Evolutionary conservation across 306 rosid species (phyloP).

Genomic region (Vigna reflexopilosa): DNA sequence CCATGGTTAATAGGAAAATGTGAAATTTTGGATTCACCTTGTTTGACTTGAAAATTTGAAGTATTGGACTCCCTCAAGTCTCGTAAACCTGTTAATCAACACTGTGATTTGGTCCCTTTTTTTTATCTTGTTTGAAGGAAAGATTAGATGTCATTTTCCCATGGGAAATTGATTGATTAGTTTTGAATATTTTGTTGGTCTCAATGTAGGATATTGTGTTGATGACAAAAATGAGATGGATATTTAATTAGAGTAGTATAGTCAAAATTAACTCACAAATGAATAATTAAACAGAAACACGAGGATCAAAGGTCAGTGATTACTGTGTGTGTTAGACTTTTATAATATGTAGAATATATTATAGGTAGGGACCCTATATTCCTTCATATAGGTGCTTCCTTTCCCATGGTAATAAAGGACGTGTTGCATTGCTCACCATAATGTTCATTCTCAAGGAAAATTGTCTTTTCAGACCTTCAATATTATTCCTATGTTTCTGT

Average conservation of each 20-base stretch:
- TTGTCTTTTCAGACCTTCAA: not conserved
- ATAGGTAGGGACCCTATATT: slow-evolving; percentile 15
- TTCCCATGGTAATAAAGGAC: slow-evolving; percentile 9
- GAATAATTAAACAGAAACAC: slow-evolving; percentile 21
- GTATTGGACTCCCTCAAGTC: not conserved
- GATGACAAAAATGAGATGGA: slow-evolving; percentile 24
- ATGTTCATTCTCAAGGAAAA: not conserved
- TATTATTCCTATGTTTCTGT: not conserved
- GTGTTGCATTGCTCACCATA: slow-evolving; percentile 30
- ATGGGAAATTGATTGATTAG: slow-evolving; percentile 26
- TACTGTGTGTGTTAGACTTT: slow-evolving; percentile 10
- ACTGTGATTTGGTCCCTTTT: slow-evolving; percentile 19
- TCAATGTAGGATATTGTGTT: slow-evolving; percentile 34
- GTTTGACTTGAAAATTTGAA: slow-evolving; percentile 52
- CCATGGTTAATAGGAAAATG: not conserved
- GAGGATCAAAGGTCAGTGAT: not conserved
- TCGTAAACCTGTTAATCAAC: slow-evolving; percentile 26
- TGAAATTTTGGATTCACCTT: slow-evolving; percentile 46
- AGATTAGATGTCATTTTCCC: slow-evolving; percentile 40
- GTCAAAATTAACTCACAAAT: slow-evolving; percentile 4
- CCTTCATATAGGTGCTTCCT: slow-evolving; percentile 20
- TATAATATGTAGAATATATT: not conserved
- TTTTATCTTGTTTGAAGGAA: slow-evolving; percentile 21
- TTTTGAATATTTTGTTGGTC: slow-evolving; percentile 39
- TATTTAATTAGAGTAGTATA: not conserved